These are phyloP conservation scores for Sclerotinia nivalis DNA, from an alignment of 2,329 filamentous ascomycete genomes.

Conservation along the genomic window DNA sequence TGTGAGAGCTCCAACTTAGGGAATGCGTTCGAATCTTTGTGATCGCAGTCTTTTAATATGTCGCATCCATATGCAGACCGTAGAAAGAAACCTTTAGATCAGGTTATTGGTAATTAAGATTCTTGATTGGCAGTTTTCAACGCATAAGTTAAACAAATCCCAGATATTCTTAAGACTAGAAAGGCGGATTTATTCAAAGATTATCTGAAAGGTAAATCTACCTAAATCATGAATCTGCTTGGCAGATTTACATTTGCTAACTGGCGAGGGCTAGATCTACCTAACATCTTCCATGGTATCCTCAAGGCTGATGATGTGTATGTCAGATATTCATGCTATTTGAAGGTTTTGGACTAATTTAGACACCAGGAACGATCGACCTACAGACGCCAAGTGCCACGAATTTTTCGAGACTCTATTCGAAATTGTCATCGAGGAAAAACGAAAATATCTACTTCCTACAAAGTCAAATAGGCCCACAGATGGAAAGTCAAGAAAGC, in stretches of 20 bases:
- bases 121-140: not conserved
- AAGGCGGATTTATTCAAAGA: slow-evolving; percentile 14
- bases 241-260: not conserved
- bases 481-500: slow-evolving; percentile 45
- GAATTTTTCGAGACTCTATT: slow-evolving; percentile 81
- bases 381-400: slow-evolving; percentile 79
- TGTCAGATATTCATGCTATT: not conserved
- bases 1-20: slow-evolving; percentile 10
- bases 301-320: slow-evolving; percentile 38
- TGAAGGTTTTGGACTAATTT: slow-evolving; percentile 25
- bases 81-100: not conserved
- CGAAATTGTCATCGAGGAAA: slow-evolving; percentile 65
- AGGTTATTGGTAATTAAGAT: slow-evolving; percentile 17
- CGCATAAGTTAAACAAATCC: slow-evolving; percentile 11
- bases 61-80: slow-evolving; percentile 5
- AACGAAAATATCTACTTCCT: slow-evolving; percentile 57
- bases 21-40: slow-evolving; percentile 3
- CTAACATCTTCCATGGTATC: slow-evolving; percentile 36
- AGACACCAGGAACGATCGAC: slow-evolving; percentile 38
- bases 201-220: slow-evolving; percentile 26
- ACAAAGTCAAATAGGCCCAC: slow-evolving; percentile 47
- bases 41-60: slow-evolving; percentile 19
- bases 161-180: slow-evolving; percentile 11
- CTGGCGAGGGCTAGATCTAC: slow-evolving; percentile 34
- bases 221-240: not conserved